Percentiles rank a stretch among this genome's conserved stretches.
Conservation (phyloP, 2,329 filamentous ascomycete genomes). For the Sporothrix variecibatus region DNA sequence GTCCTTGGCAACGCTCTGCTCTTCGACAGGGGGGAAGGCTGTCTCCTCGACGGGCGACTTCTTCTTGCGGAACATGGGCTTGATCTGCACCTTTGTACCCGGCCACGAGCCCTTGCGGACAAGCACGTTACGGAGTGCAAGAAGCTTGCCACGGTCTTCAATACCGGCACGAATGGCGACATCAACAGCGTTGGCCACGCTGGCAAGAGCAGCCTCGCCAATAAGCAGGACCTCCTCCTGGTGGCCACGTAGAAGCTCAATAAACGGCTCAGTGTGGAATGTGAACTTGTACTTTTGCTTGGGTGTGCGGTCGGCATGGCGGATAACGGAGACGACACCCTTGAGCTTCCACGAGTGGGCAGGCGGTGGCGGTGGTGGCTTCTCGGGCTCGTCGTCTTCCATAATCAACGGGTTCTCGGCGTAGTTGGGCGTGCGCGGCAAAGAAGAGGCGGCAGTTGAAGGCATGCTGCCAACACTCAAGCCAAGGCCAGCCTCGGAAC, state of each 20-base stretch:
- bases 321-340: conserved; percentile 93
- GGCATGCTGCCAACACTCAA: conserved; percentile 29
- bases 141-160: conserved; percentile 87
- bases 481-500: conserved; percentile 3
- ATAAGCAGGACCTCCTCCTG: conserved; percentile 95
- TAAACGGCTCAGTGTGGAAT: conserved; percentile 94
- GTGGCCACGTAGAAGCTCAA: conserved; percentile 90
- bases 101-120: conserved; percentile 92
- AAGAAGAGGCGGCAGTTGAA: conserved; percentile 43
- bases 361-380: conserved; percentile 67
- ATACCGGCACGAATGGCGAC: conserved; percentile 74
- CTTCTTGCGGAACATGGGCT: conserved; percentile 96
- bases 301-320: conserved; percentile 93
- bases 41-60: conserved; percentile 63
- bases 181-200: conserved; percentile 86
- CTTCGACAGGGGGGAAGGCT: conserved; percentile 39
- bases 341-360: conserved; percentile 99
- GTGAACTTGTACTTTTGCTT: conserved; percentile 99
- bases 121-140: conserved; percentile 78
- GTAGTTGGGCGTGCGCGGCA: conserved; percentile 44
- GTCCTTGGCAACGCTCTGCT: conserved; percentile 37
- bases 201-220: conserved; percentile 83
- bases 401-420: conserved; percentile 35
- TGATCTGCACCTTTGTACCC: conserved; percentile 98
- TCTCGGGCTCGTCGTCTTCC: conserved; percentile 41